Conservation (phyloP, 768 basidiomycete genomes). For the Boletellus sp. region DNA sequence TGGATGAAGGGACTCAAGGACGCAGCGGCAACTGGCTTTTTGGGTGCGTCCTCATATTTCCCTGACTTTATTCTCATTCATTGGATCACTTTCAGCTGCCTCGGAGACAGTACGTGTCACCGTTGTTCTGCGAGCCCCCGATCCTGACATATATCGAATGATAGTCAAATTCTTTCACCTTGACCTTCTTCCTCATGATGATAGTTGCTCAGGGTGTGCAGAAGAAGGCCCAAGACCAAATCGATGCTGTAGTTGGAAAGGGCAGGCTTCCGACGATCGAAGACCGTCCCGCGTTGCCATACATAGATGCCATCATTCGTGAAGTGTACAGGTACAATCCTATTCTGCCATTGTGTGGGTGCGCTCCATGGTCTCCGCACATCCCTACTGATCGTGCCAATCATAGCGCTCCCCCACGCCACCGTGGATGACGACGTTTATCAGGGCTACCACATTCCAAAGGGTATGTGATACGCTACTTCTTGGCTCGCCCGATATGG, state of each 20-base stretch:
- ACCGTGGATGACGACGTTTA: constrained; percentile 7
- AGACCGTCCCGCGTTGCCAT: constrained; percentile 5
- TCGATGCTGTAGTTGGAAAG: constrained; percentile 7
- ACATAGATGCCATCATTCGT: constrained; percentile 7
- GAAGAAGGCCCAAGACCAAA: constrained; percentile 13
- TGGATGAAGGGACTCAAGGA: constrained; percentile 13
- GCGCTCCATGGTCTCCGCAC: not conserved
- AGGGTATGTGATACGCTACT: not conserved
- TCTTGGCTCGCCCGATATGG: no score
- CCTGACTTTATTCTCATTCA: no score
- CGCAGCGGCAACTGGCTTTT: constrained; percentile 4
- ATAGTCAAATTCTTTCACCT: not conserved
- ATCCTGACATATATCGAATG: not conserved
- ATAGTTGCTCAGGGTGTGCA: constrained; percentile 4
- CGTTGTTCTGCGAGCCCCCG: not conserved
- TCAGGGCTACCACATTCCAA: constrained; percentile 10
- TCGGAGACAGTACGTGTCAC: constrained; percentile 8
- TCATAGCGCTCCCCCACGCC: constrained; percentile 1
- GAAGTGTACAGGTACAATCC: constrained; percentile 5
- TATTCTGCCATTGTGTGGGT: constrained; percentile 6
- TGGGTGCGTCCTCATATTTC: constrained; percentile 3
- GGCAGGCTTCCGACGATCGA: constrained; percentile 7
- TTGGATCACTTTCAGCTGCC: not conserved
- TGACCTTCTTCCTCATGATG: constrained; percentile 12
- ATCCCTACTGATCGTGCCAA: not conserved